phyloP scores from a whole-genome alignment of 2,329 filamentous ascomycete species.

The Colletotrichum karsti region DNA sequence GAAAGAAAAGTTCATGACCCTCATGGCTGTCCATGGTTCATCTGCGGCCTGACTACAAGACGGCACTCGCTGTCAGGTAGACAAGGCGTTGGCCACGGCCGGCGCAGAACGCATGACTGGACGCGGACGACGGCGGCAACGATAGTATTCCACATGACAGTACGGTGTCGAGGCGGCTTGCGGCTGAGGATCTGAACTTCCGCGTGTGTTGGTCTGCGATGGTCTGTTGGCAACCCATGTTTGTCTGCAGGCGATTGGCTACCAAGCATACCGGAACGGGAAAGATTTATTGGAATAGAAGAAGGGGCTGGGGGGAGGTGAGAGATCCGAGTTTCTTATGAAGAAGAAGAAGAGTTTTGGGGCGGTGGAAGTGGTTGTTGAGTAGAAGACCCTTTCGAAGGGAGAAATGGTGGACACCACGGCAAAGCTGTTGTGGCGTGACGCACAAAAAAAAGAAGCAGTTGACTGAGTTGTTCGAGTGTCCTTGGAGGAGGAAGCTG shows the following conservation, averaged over 20 bases:
- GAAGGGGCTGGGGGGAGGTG: slow-evolving; percentile 11
- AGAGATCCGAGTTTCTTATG: slow-evolving; percentile 28
- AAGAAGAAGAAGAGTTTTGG: slow-evolving; percentile 30
- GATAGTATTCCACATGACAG: not conserved
- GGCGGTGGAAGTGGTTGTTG: slow-evolving; percentile 32
- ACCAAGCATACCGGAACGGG: not conserved
- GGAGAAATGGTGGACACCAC: slow-evolving; percentile 25
- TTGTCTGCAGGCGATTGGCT: not conserved
- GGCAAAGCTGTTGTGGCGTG: slow-evolving; percentile 30
- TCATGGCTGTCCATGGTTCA: not conserved
- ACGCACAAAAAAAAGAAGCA: slow-evolving; percentile 28
- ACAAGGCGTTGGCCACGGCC: not conserved
- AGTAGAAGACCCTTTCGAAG: slow-evolving; percentile 30
- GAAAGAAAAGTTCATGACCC: slow-evolving; percentile 18
- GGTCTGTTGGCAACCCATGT: not conserved
- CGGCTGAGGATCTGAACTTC: slow-evolving; percentile 3
- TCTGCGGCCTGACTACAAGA: not conserved
- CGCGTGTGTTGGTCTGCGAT: not conserved
- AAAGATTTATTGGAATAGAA: slow-evolving; percentile 16
- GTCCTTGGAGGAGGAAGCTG: slow-evolving; percentile 13
- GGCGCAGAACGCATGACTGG: not conserved
- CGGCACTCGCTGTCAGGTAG: not conserved
- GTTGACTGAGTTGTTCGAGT: slow-evolving; percentile 22
- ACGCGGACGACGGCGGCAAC: not conserved
- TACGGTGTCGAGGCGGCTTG: not conserved